These are phyloP conservation scores for Trametes cingulata DNA, from an alignment of 768 basidiomycete genomes.

Conservation along the genomic window DNA sequence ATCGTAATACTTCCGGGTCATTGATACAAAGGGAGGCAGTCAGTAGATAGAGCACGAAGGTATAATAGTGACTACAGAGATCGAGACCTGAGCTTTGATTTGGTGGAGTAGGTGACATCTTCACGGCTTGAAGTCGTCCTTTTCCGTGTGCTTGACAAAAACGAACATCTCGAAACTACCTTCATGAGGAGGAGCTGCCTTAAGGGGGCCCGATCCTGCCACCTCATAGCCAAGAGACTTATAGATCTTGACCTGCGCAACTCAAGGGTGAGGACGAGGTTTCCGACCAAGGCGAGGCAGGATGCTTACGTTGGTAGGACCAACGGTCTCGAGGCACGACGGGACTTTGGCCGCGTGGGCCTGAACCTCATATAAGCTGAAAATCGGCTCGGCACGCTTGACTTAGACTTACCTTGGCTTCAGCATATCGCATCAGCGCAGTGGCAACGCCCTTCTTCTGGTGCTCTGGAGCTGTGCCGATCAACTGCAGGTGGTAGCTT, in stretches of 20 bases:
- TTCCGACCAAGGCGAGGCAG: background rate
- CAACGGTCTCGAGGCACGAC: constrained; percentile 5
- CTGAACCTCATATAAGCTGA: no score
- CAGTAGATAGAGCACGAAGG: no score
- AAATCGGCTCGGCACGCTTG: background rate
- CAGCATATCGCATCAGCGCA: constrained; percentile 11
- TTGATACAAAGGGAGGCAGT: no score
- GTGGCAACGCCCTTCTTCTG: constrained; percentile 14
- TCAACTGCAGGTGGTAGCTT: constrained; percentile 16
- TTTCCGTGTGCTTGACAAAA: constrained; percentile 15
- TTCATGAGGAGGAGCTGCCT: background rate
- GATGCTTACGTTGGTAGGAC: background rate
- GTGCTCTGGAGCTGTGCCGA: constrained; percentile 10
- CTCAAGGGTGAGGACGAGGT: background rate
- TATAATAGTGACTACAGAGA: no score
- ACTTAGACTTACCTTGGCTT: constrained; percentile 12
- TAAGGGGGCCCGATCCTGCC: constrained; percentile 5
- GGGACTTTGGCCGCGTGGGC: no score
- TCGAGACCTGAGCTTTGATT: no score
- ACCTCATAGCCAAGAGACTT: constrained; percentile 10
- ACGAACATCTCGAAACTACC: constrained; percentile 16
- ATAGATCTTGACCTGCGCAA: constrained; percentile 9
- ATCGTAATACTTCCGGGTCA: no score
- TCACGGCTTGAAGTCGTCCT: background rate
- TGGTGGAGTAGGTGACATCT: no score